phyloP scores from a whole-genome alignment of 2,329 filamentous ascomycete genomes.

The Colletotrichum sidae region DNA sequence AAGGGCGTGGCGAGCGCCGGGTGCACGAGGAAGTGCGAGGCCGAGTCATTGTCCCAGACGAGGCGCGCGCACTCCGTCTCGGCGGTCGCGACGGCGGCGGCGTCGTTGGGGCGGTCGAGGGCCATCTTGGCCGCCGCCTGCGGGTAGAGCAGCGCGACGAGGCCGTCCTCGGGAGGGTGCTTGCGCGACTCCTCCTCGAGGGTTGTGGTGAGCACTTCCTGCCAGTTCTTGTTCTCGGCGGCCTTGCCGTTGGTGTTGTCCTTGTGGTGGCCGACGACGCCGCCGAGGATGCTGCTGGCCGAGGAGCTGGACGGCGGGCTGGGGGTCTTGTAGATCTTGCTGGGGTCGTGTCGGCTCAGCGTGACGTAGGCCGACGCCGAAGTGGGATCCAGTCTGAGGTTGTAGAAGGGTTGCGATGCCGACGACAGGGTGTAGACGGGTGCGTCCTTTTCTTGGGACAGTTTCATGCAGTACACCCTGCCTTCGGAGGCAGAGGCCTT shows the following conservation, averaged over 20 bases:
- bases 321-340: slow-evolving; percentile 64
- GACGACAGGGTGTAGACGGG: slow-evolving; percentile 77
- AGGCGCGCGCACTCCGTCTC: slow-evolving; percentile 77
- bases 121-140: slow-evolving; percentile 72
- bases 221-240: slow-evolving; percentile 62
- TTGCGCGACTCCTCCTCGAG: slow-evolving; percentile 66
- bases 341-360: slow-evolving; percentile 70
- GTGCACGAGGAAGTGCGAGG: slow-evolving; percentile 71
- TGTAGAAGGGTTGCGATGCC: slow-evolving; percentile 73
- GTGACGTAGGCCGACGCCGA: slow-evolving; percentile 72
- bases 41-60: slow-evolving; percentile 75
- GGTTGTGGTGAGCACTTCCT: slow-evolving; percentile 68
- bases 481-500: slow-evolving; percentile 70
- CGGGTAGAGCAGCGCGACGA: slow-evolving; percentile 78
- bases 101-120: slow-evolving; percentile 69
- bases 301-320: slow-evolving; percentile 43
- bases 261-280: slow-evolving; percentile 43
- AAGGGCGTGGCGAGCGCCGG: slow-evolving; percentile 73
- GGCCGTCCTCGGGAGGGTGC: slow-evolving; percentile 68
- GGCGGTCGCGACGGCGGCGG: slow-evolving; percentile 69
- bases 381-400: slow-evolving; percentile 71
- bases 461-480: slow-evolving; percentile 68
- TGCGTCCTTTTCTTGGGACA: slow-evolving; percentile 67
- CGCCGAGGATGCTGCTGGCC: slow-evolving; percentile 47
- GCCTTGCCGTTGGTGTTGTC: slow-evolving; percentile 44